Percentiles rank a stretch among this genome's conserved stretches.
phyloP scores from a whole-genome alignment of 768 basidiomycete genomes.

The Tulasnella sp. region DNA sequence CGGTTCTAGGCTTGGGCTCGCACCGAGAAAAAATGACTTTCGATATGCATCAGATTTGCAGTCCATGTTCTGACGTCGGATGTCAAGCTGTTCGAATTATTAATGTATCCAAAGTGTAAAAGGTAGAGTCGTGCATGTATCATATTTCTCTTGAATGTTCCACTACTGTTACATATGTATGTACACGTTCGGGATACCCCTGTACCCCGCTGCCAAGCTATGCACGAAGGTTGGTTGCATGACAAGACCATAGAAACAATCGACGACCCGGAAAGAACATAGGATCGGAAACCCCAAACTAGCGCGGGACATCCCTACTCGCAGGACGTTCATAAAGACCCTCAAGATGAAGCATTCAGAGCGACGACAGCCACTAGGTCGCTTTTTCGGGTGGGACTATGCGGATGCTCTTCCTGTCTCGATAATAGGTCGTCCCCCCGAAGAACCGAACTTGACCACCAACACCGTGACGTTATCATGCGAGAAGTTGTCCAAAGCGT shows the following conservation, averaged over 20 bases:
- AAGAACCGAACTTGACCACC: conserved; percentile 65
- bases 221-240: neutral
- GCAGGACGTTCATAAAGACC: too few relatives aligned
- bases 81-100: too few relatives aligned
- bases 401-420: neutral
- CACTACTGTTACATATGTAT: neutral
- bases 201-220: neutral
- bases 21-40: too few relatives aligned
- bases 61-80: too few relatives aligned
- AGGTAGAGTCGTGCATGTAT: neutral
- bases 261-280: neutral
- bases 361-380: neutral
- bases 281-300: neutral
- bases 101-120: too few relatives aligned
- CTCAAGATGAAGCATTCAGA: too few relatives aligned
- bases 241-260: neutral
- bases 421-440: neutral
- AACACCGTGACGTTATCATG: conserved; percentile 93
- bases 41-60: too few relatives aligned
- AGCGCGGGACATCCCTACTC: neutral
- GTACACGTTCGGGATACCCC: neutral
- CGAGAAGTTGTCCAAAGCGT: conserved; percentile 84
- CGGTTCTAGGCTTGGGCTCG: too few relatives aligned
- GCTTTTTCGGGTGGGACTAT: neutral
- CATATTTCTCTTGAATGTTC: neutral